Evolutionary conservation across 75 land plant genomes (phyloP).

Genomic region (Isoetes taiwanensis): DNA sequence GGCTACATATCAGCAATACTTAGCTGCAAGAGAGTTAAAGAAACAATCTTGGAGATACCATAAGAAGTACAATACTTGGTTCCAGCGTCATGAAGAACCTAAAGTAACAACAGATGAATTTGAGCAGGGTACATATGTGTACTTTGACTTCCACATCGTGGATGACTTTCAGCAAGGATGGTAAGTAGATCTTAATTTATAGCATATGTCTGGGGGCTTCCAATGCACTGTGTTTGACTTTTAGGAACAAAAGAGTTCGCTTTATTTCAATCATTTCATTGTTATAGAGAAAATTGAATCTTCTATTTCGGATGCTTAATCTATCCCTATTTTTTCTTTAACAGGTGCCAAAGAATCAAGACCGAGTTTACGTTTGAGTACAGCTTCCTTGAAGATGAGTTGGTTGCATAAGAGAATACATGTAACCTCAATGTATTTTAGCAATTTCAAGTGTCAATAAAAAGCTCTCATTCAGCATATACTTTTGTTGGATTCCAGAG

Average conservation of each 20-base stretch:
- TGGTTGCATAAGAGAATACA: conserved; percentile 48
- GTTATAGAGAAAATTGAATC: too few species aligned
- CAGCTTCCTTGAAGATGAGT: conserved; percentile 90
- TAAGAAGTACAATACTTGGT: conserved; percentile 93
- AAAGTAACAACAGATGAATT: conserved; percentile 88
- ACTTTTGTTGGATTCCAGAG: too few species aligned
- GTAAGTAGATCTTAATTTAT: conserved; percentile 34
- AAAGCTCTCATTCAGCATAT: too few species aligned
- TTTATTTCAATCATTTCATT: too few species aligned
- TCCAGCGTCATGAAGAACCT: conserved; percentile 97
- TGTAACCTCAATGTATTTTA: too few species aligned
- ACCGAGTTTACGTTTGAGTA: conserved; percentile 93
- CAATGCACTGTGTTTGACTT: too few species aligned
- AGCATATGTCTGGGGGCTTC: too few species aligned
- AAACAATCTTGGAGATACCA: conserved; percentile 97
- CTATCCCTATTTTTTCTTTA: too few species aligned
- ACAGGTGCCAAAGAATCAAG: conserved; percentile 96
- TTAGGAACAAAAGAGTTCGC: too few species aligned
- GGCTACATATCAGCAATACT: conserved; percentile 96
- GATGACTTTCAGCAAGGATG: conserved; percentile 85
- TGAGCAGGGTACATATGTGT: conserved; percentile 91
- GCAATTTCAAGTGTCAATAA: too few species aligned
- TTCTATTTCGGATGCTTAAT: too few species aligned
- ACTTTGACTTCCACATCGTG: conserved; percentile 86
- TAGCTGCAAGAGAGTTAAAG: conserved; percentile 94